These are phyloP conservation scores for Cytauxzoon felis DNA, from an alignment of 169 alveolate genomes.

Conservation along the genomic window DNA sequence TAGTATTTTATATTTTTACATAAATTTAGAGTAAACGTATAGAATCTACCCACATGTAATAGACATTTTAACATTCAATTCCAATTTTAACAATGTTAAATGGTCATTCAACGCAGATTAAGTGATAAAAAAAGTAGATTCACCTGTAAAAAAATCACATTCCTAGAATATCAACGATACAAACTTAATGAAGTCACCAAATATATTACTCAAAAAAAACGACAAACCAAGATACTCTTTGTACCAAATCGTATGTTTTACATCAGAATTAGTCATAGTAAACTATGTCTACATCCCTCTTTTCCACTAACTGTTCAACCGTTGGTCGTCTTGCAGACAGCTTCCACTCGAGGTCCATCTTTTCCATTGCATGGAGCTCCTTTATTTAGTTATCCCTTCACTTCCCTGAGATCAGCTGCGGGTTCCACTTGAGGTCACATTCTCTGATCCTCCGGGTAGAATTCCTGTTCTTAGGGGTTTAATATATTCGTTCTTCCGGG, in stretches of 20 bases:
- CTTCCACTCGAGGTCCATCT: too few species aligned
- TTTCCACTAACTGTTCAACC: too few species aligned
- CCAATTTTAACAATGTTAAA: slow-evolving; percentile 1
- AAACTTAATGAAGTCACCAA: slow-evolving; percentile 31
- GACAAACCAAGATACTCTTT: slow-evolving; percentile 31
- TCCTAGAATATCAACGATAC: slow-evolving; percentile 38
- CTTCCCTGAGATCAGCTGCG: too few species aligned
- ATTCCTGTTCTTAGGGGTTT: too few species aligned
- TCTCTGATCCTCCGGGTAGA: too few species aligned
- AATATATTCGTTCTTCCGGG: too few species aligned
- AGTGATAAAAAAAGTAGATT: slow-evolving; percentile 36
- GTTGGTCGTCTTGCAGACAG: too few species aligned
- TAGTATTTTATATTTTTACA: background rate
- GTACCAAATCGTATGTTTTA: slow-evolving; percentile 53
- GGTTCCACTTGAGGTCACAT: too few species aligned
- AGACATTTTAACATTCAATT: background rate
- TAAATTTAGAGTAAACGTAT: background rate
- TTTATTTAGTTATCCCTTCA: too few species aligned
- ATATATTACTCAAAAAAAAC: slow-evolving; percentile 38
- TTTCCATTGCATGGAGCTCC: too few species aligned
- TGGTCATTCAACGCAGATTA: slow-evolving; percentile 30
- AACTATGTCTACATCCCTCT: too few species aligned
- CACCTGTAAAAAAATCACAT: slow-evolving; percentile 54
- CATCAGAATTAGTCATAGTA: too few species aligned
- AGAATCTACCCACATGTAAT: background rate